Percentiles rank a stretch among this genome's conserved stretches.
Conservation (phyloP, 306 rosid genomes). For the Psophocarpus tetragonolobus region DNA sequence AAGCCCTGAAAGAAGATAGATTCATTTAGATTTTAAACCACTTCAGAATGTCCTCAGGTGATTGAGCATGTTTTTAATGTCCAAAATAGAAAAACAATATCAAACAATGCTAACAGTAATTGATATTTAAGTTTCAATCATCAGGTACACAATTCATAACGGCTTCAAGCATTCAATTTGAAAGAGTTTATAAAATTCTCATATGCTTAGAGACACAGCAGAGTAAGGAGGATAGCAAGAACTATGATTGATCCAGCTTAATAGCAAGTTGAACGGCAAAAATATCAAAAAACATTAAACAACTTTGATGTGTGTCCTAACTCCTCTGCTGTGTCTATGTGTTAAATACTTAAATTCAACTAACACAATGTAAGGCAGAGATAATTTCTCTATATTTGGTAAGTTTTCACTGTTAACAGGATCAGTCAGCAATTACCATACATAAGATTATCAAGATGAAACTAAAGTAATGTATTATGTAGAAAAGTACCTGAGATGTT, state of each 20-base stretch:
- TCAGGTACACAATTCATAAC: neutral
- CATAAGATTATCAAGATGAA: slow-evolving; percentile 15
- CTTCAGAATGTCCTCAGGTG: slow-evolving; percentile 14
- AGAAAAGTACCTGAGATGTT: slow-evolving; percentile 69
- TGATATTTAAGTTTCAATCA: neutral
- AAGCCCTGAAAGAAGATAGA: slow-evolving; percentile 62
- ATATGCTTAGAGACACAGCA: neutral
- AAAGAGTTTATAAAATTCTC: slow-evolving; percentile 13
- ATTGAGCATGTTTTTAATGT: neutral
- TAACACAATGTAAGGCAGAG: neutral
- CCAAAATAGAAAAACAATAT: neutral
- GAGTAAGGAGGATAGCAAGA: neutral
- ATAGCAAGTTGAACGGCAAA: slow-evolving; percentile 11
- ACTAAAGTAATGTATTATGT: neutral
- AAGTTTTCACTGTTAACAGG: neutral
- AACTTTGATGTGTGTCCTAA: neutral
- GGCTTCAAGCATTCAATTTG: neutral
- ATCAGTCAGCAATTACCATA: slow-evolving; percentile 16
- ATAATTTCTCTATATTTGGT: neutral
- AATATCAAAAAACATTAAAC: neutral
- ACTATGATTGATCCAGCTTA: neutral
- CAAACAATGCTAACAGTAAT: neutral
- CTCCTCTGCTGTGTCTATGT: neutral
- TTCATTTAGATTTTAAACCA: slow-evolving; percentile 6
- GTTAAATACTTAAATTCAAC: neutral